Percentiles rank a stretch among this genome's conserved stretches.
These are phyloP conservation scores for Cordyceps cicadae DNA, from an alignment of 2,329 filamentous ascomycete genomes.

Conservation along the genomic window DNA sequence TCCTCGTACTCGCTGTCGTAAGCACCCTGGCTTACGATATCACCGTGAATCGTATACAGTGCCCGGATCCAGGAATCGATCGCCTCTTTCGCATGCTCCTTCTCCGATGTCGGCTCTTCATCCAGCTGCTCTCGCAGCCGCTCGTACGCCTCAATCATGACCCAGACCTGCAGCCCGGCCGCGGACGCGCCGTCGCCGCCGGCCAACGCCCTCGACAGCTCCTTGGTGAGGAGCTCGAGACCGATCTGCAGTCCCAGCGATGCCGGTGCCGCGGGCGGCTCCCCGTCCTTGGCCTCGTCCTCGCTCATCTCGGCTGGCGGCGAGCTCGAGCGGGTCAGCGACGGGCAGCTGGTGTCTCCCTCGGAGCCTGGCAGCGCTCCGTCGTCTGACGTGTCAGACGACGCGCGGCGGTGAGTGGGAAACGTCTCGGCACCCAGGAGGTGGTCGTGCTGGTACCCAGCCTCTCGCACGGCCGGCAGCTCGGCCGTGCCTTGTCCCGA, in stretches of 20 bases:
- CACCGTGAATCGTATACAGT: constrained; percentile 38
- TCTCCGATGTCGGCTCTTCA: constrained; percentile 26
- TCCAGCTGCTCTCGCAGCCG: constrained; percentile 39
- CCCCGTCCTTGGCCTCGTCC: neutral
- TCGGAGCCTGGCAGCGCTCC: constrained; percentile 39
- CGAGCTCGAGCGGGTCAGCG: constrained; percentile 2
- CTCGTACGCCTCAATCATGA: constrained; percentile 54
- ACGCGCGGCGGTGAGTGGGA: neutral
- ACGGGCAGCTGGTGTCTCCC: constrained; percentile 29
- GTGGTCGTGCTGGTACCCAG: neutral
- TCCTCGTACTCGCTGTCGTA: constrained; percentile 23
- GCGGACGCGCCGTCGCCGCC: constrained; percentile 24
- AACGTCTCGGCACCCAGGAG: neutral
- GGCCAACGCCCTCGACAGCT: constrained; percentile 37
- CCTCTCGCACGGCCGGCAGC: constrained; percentile 15
- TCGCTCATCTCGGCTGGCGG: neutral
- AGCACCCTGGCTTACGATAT: constrained; percentile 18
- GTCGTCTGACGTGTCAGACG: constrained; percentile 34
- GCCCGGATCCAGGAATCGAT: constrained; percentile 45
- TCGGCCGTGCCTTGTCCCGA: neutral
- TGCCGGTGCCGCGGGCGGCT: neutral
- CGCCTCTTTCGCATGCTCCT: constrained; percentile 25
- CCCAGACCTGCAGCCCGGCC: constrained; percentile 43
- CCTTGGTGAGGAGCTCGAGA: constrained; percentile 40
- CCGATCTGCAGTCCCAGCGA: constrained; percentile 40